phyloP scores from a whole-genome alignment of 345 rosid genomes.

The Hypericum androsaemum region DNA sequence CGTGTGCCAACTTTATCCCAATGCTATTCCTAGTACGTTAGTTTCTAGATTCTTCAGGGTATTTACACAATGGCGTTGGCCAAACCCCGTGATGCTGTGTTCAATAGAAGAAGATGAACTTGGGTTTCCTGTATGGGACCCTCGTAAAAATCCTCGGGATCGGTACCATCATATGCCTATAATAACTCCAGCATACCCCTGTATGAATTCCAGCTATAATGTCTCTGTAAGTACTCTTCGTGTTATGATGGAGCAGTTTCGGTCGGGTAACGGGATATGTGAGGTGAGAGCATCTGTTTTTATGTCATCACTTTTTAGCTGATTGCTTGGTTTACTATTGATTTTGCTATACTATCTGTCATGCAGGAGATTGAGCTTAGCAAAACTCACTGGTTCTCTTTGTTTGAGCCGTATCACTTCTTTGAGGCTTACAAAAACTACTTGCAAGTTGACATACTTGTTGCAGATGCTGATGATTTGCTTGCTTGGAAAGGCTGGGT shows the following conservation, averaged over 20 bases:
- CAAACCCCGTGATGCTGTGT: constrained; percentile 4
- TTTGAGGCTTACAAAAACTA: constrained; percentile 5
- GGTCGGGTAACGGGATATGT: not conserved
- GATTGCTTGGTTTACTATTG: not conserved
- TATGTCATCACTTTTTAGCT: not conserved
- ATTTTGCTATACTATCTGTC: not conserved
- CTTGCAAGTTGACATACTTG: constrained; percentile 1
- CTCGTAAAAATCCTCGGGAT: constrained; percentile 1
- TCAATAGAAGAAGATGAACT: constrained; percentile 6
- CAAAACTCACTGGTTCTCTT: not conserved
- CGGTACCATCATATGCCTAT: constrained; percentile 2
- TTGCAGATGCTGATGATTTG: constrained; percentile 4
- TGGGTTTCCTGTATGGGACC: constrained; percentile 2
- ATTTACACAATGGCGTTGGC: constrained; percentile 4
- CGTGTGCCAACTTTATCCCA: constrained; percentile 7
- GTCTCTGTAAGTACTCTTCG: constrained; percentile 4
- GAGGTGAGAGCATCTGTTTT: constrained; percentile 1
- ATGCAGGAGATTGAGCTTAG: constrained; percentile 5
- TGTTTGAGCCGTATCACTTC: constrained; percentile 2
- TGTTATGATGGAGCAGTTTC: constrained; percentile 6
- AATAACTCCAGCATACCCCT: constrained; percentile 4
- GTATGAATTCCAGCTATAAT: constrained; percentile 6
- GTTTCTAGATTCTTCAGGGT: constrained; percentile 3
- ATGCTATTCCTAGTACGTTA: constrained; percentile 1
- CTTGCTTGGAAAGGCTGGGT: constrained; percentile 4